A percentile compares a stretch with the other conserved stretches of the same genome.
These are phyloP conservation scores for Pseudofabraea citricarpa DNA, from an alignment of 2,329 filamentous ascomycete species.

Conservation along the genomic window DNA sequence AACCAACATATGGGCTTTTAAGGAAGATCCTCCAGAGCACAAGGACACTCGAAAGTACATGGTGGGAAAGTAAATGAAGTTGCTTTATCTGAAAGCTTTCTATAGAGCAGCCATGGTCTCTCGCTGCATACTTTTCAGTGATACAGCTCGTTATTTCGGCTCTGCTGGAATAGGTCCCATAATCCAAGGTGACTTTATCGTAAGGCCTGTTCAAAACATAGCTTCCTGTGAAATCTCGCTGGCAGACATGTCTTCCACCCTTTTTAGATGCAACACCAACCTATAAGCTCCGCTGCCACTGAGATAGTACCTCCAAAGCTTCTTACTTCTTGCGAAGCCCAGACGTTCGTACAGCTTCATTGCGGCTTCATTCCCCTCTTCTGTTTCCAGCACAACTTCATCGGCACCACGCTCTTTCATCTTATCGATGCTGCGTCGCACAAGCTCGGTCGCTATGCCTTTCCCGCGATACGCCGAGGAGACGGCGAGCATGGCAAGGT, in stretches of 20 bases:
- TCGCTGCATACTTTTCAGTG: too few relatives aligned
- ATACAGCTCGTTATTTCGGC: too few relatives aligned
- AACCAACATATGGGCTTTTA: too few relatives aligned
- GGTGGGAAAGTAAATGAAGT: too few relatives aligned
- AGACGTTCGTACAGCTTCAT: slow-evolving; percentile 90
- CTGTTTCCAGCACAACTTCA: slow-evolving; percentile 93
- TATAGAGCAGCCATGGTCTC: too few relatives aligned
- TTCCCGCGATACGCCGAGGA: slow-evolving; percentile 72
- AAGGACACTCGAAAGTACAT: too few relatives aligned
- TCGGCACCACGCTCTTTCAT: slow-evolving; percentile 84
- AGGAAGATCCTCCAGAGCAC: too few relatives aligned
- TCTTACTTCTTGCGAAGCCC: slow-evolving; percentile 88
- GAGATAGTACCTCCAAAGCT: slow-evolving; percentile 89
- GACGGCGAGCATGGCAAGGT: slow-evolving; percentile 98
- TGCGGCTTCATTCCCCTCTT: slow-evolving; percentile 85
- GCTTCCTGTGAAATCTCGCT: slow-evolving; percentile 2
- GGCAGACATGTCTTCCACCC: slow-evolving; percentile 21
- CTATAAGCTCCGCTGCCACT: slow-evolving; percentile 95
- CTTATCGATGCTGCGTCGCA: slow-evolving; percentile 84
- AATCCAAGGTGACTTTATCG: too few relatives aligned
- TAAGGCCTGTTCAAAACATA: background rate
- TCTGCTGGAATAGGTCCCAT: too few relatives aligned
- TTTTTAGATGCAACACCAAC: slow-evolving; percentile 59
- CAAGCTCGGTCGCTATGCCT: slow-evolving; percentile 83
- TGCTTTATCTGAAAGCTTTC: too few relatives aligned